phyloP scores from a whole-genome alignment of 768 basidiomycete species.

The Termitomyces sp. region DNA sequence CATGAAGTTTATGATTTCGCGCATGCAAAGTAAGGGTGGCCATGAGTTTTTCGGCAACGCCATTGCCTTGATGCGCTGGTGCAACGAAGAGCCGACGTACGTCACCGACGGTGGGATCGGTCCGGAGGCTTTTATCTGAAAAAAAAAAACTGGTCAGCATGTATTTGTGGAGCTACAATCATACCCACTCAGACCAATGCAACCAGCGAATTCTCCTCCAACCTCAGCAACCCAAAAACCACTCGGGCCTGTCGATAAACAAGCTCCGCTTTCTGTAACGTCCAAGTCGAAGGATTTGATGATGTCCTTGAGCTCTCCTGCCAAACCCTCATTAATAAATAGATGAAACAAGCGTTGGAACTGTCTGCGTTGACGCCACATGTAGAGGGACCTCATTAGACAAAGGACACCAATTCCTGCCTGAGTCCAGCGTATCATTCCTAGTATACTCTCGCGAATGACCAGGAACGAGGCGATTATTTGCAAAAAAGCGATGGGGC shows the following conservation, averaged over 20 bases:
- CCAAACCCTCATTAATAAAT: conserved; percentile 3
- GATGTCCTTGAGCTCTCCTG: conserved; percentile 9
- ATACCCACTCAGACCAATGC: conserved; percentile 13
- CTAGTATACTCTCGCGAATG: background rate
- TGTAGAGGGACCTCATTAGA: background rate
- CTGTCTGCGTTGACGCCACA: conserved; percentile 1
- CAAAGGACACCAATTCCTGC: background rate
- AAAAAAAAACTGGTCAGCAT: background rate
- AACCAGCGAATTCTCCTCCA: conserved; percentile 8
- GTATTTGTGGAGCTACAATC: background rate
- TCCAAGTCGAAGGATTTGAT: conserved; percentile 4
- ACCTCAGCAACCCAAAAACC: conserved; percentile 15
- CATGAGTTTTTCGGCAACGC: conserved; percentile 12
- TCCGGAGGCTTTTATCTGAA: background rate
- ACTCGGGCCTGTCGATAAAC: conserved; percentile 2
- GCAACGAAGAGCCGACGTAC: conserved; percentile 11
- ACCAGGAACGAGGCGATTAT: background rate
- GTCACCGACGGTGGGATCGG: conserved; percentile 7
- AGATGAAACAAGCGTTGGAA: background rate
- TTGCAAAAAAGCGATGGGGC: background rate
- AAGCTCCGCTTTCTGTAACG: background rate
- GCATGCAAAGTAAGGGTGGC: conserved; percentile 9
- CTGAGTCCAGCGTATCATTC: background rate
- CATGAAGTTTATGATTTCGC: conserved; percentile 1
- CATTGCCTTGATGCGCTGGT: conserved; percentile 7